phyloP scores from a whole-genome alignment of 2,329 filamentous ascomycete species.

The Elsinoe fawcettii region DNA sequence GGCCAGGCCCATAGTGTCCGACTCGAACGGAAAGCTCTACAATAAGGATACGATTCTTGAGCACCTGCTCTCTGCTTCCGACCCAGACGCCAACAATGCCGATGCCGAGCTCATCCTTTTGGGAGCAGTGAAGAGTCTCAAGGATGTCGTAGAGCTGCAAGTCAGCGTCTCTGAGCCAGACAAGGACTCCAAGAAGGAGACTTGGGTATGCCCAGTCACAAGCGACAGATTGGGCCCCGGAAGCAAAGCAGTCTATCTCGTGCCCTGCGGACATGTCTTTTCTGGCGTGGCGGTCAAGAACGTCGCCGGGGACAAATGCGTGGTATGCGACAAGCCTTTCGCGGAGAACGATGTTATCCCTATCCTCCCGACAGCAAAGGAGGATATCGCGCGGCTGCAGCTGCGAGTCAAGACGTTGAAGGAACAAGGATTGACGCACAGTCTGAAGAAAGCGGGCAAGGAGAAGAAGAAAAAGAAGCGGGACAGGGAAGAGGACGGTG shows the following conservation, averaged over 20 bases:
- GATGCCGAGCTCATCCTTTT: conserved; percentile 56
- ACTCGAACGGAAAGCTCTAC: conserved; percentile 76
- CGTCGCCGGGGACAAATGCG: conserved; percentile 51
- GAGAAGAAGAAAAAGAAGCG: conserved; percentile 55
- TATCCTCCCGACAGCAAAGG: conserved; percentile 63
- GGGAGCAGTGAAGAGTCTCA: conserved; percentile 64
- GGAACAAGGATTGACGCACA: conserved; percentile 70
- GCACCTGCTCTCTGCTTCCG: conserved; percentile 51
- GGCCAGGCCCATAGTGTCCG: conserved; percentile 69
- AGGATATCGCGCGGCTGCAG: conserved; percentile 61
- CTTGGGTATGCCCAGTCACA: conserved; percentile 79
- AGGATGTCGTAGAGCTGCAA: conserved; percentile 80
- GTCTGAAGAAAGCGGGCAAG: conserved; percentile 67
- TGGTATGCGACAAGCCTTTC: conserved; percentile 65
- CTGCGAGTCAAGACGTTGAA: conserved; percentile 61
- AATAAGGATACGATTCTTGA: conserved; percentile 87
- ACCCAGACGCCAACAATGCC: conserved; percentile 44
- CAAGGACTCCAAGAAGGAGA: conserved; percentile 39
- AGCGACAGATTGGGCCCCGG: conserved; percentile 74
- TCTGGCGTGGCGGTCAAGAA: conserved; percentile 70
- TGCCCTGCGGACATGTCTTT: conserved; percentile 94
- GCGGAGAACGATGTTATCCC: conserved; percentile 69
- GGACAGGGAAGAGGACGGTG: conserved; percentile 35
- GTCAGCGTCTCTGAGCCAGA: conserved; percentile 53
- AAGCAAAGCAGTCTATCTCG: conserved; percentile 76